These are phyloP conservation scores for Scutellaria galericulata DNA, from an alignment of 257 asterid species.

Conservation along the genomic window DNA sequence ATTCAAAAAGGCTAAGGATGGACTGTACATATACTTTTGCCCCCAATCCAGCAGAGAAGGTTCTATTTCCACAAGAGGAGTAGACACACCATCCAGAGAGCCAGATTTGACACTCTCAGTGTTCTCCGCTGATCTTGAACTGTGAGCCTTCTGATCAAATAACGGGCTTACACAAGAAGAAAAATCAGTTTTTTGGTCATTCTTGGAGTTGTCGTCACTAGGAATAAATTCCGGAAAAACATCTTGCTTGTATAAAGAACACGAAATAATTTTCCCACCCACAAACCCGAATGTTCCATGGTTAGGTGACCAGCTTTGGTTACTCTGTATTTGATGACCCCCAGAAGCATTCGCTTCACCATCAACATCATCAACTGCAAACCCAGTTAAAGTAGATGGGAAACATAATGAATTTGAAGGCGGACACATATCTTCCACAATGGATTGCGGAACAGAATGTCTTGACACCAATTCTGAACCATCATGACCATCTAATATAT, in stretches of 20 bases:
- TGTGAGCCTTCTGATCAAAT: slow-evolving; percentile 34
- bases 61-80: slow-evolving; percentile 61
- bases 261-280: slow-evolving; percentile 58
- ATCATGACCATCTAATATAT: slow-evolving; percentile 38
- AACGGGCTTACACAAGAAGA: slow-evolving; percentile 46
- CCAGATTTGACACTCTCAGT: slow-evolving; percentile 38
- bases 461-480: slow-evolving; percentile 35
- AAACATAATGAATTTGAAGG: slow-evolving; percentile 64
- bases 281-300: slow-evolving; percentile 49
- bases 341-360: slow-evolving; percentile 32
- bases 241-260: slow-evolving; percentile 51
- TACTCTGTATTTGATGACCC: slow-evolving; percentile 39
- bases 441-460: slow-evolving; percentile 33
- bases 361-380: slow-evolving; percentile 36
- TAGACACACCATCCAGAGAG: slow-evolving; percentile 39
- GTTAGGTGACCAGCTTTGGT: slow-evolving; percentile 47
- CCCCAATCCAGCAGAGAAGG: slow-evolving; percentile 83
- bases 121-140: slow-evolving; percentile 38
- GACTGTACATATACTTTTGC: slow-evolving; percentile 53
- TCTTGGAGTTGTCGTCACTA: slow-evolving; percentile 32
- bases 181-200: slow-evolving; percentile 34
- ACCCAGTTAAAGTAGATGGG: slow-evolving; percentile 62
- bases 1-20: slow-evolving; percentile 61
- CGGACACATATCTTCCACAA: slow-evolving; percentile 50
- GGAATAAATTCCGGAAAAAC: slow-evolving; percentile 37